phyloP scores from a whole-genome alignment of 2,329 filamentous ascomycete species.

The Blastomyces emzantsi region DNA sequence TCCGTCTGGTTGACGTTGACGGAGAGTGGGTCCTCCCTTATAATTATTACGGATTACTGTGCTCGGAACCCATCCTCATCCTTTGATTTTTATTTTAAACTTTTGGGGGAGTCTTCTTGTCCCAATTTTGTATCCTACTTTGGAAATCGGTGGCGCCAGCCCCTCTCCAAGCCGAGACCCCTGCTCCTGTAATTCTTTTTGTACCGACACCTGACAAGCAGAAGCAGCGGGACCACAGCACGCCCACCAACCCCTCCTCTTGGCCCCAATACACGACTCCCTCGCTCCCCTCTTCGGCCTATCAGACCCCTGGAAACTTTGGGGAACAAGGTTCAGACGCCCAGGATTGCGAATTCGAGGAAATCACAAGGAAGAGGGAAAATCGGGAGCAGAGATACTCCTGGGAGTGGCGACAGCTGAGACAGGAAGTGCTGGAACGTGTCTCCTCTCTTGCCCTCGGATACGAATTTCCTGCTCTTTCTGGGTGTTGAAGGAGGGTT shows the following conservation, averaged over 20 bases:
- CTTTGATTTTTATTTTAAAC: background rate
- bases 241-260: background rate
- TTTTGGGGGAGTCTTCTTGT: background rate
- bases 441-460: background rate
- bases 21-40: constrained; percentile 1
- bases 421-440: background rate
- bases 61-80: background rate
- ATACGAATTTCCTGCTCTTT: background rate
- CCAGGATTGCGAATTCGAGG: constrained; percentile 5
- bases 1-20: background rate
- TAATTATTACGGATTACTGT: background rate
- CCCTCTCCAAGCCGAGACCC: background rate
- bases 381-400: background rate
- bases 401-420: background rate
- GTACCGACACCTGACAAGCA: constrained; percentile 2
- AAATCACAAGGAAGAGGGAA: constrained; percentile 4
- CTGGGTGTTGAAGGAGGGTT: background rate
- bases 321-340: constrained; percentile 5
- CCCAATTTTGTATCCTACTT: background rate
- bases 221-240: background rate
- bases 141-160: background rate
- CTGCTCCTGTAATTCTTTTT: background rate
- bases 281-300: background rate
- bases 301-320: background rate
- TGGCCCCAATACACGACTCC: background rate